Base-by-base conservation (phyloP, 371 early-diverging fungal genomes). In the Phascolomyces articulosus region DNA sequence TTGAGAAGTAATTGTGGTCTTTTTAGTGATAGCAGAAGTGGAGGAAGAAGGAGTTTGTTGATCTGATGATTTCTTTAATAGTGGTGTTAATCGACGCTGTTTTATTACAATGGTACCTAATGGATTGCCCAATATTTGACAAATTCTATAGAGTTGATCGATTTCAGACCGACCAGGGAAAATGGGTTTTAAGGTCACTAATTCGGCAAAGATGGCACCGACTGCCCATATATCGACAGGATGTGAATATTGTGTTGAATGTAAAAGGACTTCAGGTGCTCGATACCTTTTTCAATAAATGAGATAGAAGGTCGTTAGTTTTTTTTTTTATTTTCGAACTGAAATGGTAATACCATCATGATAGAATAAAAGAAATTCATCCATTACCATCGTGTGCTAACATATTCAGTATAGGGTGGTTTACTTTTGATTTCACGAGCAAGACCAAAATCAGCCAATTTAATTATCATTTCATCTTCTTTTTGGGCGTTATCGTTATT, bases 191-290 rank as follows among this genome's bases (percentile, higher is more conserved):
- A 93, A 79, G 11, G 86, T 88, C 40, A 91, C 83, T 26, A 99
- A 70, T 78, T 99, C 99, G 11, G 95, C 94, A 15, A 94, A 78
- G 24, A 99, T 97, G 3, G 93, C 84, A 1, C 99, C 99, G 0
- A 96, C 84, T 1, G 98, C 98, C 99, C 99, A 99, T 21, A 99
- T 82, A 76, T 99, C 99, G 29, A 99, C 94, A 8, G 98, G 96
- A 31, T 88, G 93, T 13, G 93, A 88, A 67, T 99, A 99, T 31
- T 77, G 76, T 1, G 91, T 86, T 10, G 90, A 88, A 26, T 93
- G 89, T 34, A 98, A 80, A 18, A 99, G 72, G 4, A 99, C 91
- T 80, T 99, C 99, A 27, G 99, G 99, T 8, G 99, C 95, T 29
- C 99, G 90, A 77, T 99, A 98, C 95, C 95, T 91, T 68, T 20